Conservation (phyloP, 1,284 basidiomycete species). For the Malassezia cuniculi region DNA sequence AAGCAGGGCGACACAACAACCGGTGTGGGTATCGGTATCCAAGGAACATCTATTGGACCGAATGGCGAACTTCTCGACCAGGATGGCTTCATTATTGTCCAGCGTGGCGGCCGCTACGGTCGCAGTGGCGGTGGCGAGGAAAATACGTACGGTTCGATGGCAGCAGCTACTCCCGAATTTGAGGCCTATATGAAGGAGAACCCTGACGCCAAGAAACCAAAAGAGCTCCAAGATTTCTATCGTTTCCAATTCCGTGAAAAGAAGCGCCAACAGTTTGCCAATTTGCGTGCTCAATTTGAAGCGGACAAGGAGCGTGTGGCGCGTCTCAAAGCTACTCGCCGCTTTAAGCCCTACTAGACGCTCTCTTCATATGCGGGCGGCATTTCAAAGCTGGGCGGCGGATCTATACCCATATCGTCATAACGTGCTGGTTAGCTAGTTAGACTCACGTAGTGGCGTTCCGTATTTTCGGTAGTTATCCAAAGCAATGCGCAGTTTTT, state of each 20-base stretch:
- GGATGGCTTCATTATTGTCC: slow-evolving; percentile 43
- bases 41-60: slow-evolving; percentile 32
- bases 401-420: too few species aligned
- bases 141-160: slow-evolving; percentile 8
- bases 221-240: slow-evolving; percentile 37
- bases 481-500: too few species aligned
- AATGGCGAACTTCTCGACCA: slow-evolving; percentile 38
- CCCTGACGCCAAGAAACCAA: slow-evolving; percentile 25
- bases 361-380: too few species aligned
- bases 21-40: slow-evolving; percentile 21
- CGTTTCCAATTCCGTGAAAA: slow-evolving; percentile 38
- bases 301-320: slow-evolving; percentile 33
- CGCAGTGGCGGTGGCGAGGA: slow-evolving; percentile 19
- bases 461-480: too few species aligned
- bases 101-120: slow-evolving; percentile 34
- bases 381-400: too few species aligned
- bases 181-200: slow-evolving; percentile 18
- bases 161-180: slow-evolving; percentile 13
- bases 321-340: slow-evolving; percentile 28
- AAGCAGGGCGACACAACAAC: slow-evolving; percentile 5
- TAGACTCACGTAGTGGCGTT: too few species aligned
- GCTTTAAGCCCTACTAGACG: slow-evolving; percentile 42
- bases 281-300: slow-evolving; percentile 36
- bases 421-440: too few species aligned
- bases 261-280: slow-evolving; percentile 35